These are phyloP conservation scores for Sextonia rubra DNA, from an alignment of 164 flowering plant genomes.

Conservation along the genomic window DNA sequence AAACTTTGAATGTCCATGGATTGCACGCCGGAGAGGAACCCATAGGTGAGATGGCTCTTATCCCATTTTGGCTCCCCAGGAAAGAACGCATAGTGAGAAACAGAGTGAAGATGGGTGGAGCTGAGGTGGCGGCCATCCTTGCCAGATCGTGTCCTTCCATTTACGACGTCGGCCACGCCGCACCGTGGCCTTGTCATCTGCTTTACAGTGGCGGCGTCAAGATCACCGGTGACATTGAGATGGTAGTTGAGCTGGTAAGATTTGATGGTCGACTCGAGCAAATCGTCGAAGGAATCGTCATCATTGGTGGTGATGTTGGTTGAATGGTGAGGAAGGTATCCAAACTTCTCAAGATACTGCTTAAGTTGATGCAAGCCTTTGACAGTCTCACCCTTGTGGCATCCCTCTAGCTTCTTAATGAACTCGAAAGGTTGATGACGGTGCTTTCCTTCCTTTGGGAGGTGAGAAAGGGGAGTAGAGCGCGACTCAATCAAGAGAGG, in stretches of 20 bases:
- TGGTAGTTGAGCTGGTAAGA: constrained; percentile 24
- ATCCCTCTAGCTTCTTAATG: constrained; percentile 14
- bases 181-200: constrained; percentile 25
- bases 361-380: constrained; percentile 21
- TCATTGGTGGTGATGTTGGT: background rate
- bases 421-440: constrained; percentile 8
- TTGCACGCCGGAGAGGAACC: constrained; percentile 25
- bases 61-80: constrained; percentile 60
- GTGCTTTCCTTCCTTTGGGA: background rate
- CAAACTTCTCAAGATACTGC: constrained; percentile 18
- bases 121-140: constrained; percentile 18
- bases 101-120: background rate
- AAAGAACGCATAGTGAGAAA: constrained; percentile 48
- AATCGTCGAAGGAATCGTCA: constrained; percentile 21
- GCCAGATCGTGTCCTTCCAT: constrained; percentile 18
- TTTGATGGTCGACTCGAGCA: constrained; percentile 24
- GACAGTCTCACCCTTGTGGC: constrained; percentile 17
- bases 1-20: constrained; percentile 25
- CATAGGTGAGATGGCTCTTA: constrained; percentile 41
- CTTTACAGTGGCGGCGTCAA: constrained; percentile 20
- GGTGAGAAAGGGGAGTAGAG: background rate
- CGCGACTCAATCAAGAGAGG: background rate
- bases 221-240: constrained; percentile 23
- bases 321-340: constrained; percentile 16
- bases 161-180: constrained; percentile 39